phyloP scores from a whole-genome alignment of 2,329 filamentous ascomycete genomes.

The Ceratocystis cacaofunesta region DNA sequence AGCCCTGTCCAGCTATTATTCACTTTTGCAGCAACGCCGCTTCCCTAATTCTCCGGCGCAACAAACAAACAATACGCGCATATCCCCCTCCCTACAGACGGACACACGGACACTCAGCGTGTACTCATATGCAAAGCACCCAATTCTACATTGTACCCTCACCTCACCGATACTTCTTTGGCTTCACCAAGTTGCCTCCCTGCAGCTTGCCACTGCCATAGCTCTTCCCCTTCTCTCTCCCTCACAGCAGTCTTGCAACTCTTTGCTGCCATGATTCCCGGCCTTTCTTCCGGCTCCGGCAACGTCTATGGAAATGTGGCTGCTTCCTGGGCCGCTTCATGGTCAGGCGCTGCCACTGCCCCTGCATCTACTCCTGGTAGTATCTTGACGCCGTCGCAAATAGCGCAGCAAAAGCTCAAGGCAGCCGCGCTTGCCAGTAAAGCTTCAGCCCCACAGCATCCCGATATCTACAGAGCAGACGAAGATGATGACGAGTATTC shows the following conservation, averaged over 20 bases:
- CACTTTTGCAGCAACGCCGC: neutral
- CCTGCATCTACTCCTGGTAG: neutral
- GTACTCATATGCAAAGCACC: too few relatives aligned
- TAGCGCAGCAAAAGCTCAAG: slow-evolving; percentile 10
- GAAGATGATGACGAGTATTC: slow-evolving; percentile 7
- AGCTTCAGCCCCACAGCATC: neutral
- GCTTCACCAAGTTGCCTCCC: neutral
- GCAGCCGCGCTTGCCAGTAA: neutral
- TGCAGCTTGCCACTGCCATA: neutral
- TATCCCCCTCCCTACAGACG: too few relatives aligned
- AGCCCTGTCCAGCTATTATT: neutral
- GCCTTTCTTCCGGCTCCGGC: slow-evolving; percentile 19
- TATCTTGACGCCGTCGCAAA: neutral
- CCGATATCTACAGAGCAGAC: neutral
- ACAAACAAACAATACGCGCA: too few relatives aligned
- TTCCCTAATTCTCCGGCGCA: too few relatives aligned
- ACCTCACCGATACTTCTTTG: neutral
- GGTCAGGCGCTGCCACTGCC: neutral
- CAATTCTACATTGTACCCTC: too few relatives aligned
- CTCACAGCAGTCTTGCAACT: neutral
- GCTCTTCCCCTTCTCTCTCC: neutral
- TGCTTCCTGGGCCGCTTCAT: slow-evolving; percentile 14
- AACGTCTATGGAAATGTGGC: neutral
- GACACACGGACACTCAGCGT: too few relatives aligned
- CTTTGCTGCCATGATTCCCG: slow-evolving; percentile 20